Base-by-base conservation (phyloP, 257 asterid genomes). In the Gardenia jasminoides region DNA sequence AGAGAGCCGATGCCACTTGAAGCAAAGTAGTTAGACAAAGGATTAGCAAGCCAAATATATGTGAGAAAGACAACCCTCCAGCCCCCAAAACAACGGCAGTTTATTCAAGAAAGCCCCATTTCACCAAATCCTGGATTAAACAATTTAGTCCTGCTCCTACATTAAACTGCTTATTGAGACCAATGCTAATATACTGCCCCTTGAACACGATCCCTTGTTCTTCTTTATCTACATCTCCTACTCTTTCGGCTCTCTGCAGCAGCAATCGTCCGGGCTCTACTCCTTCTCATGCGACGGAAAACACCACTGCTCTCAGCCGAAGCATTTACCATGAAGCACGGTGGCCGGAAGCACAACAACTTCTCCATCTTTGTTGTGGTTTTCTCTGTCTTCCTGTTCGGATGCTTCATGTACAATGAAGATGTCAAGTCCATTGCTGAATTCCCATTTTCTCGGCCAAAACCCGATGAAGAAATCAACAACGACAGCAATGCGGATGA, bases 321-420 rank as follows among this genome's bases (percentile, higher is more conserved):
- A 41, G 67, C 81, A 17, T 70, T 86, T 71, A 72, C 71, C 46
- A 93, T 92, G 98, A 92, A 92, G 81, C 85, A 90, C 77, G 67
- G 86, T 61, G 76, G 81, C 76, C 87, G 93, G 36, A 92, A 88
- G 81, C 85, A 85, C 76, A 85, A 83, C 33, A 87, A 80, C 74
- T 82, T 93, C 71, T 84, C 96, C 0, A 75, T 88, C 6, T 87
- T 87, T 58, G 92, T 81, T 5, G 91, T 89, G n/a, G 91, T 88
- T 36, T 73, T 90, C 75, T 90, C 94, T 20, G 78, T 91, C 54
- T 89, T 93, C 68, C 83, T 92, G n/a, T 89, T 91, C 50, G 97
- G 97, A 15, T 90, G 95, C 52, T 89, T 93, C 86, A 88, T 92
- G 94, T 93, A 93, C 86, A 90, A 84, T 15, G 96, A 92, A 66